Evolutionary conservation across 192 early-diverging fungal species (phyloP), one percentile per base, ranked within the genome.

Genomic region (Endogone sp.): DNA sequence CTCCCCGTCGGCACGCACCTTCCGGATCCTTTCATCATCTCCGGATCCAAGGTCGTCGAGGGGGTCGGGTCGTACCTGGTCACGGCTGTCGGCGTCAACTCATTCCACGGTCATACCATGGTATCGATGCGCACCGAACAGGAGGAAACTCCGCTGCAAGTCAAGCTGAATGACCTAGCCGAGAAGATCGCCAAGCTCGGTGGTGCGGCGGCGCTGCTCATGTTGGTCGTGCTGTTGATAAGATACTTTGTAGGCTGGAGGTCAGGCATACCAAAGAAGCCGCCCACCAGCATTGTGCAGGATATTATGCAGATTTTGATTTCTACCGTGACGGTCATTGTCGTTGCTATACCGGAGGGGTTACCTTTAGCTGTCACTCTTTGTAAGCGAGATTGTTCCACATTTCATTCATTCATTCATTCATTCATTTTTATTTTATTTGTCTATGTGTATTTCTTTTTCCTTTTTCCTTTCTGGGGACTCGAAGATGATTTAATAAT

Each of bases 341-440:
- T 99, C 21, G 97, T 99, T 9, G 98, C 98, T 26, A 93, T 99
- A 2, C 98, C 98, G 44, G 98, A 99, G 76, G 98, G 98, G 28
- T 87, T 99, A 25, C 98, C 98, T 8, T 78, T 99, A 55, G 98
- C 98, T 13, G 98, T 99, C 28, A 98, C 97, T 2, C 78, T 99
- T 60, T 73, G 78, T 79, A 73, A 66, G 55, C 29, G 49, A n/a
- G n/a, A 49, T 49, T 49, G 6, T 6, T 49, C 37, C 6, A 16
- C 37, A 16, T 44, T 44, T 44, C 37, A 11, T 49, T 16, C 16
- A 11, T 49, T 49, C 16, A 6, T 49, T 11, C 37, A 49, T 49
- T 49, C 37, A 6, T 11, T 6, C 37, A 25, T 16, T 10, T 56
- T 68, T 22, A 2, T 32, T 22, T 62, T 27, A 24, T 22, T 24